A percentile compares a stretch with the other conserved stretches of the same genome.
Evolutionary conservation across 768 basidiomycete species (phyloP).

Genomic region (Lentinus tigrinus): DNA sequence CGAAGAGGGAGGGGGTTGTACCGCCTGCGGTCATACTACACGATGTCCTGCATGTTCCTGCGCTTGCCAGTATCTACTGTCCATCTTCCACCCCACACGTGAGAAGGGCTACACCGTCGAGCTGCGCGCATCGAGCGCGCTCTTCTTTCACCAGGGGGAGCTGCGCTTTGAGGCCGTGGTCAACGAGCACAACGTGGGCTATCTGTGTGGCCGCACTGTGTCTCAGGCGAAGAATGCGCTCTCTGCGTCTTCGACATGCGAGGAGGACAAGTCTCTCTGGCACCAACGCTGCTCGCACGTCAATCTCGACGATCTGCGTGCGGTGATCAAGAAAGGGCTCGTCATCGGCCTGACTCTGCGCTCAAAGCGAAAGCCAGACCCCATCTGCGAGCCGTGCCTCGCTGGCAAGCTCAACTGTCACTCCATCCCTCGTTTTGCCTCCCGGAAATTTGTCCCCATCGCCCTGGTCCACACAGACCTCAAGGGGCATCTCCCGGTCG

Average conservation of each 20-base stretch:
- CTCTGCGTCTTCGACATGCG: conserved; percentile 20
- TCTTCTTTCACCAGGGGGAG: conserved; percentile 8
- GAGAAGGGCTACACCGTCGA: conserved; percentile 1
- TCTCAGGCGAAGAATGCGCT: not conserved
- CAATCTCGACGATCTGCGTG: conserved; percentile 22
- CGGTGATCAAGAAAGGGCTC: conserved; percentile 12
- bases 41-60: conserved; percentile 6
- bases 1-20: not conserved
- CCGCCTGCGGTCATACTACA: conserved; percentile 1
- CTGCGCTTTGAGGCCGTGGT: conserved; percentile 21
- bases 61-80: conserved; percentile 6
- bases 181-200: conserved; percentile 23
- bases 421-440: conserved; percentile 9
- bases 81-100: conserved; percentile 2
- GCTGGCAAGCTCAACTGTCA: conserved; percentile 25
- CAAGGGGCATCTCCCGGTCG: conserved; percentile 13
- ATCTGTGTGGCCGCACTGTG: conserved; percentile 22
- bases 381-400: conserved; percentile 36
- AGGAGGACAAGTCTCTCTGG: conserved; percentile 27
- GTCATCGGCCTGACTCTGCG: conserved; percentile 27
- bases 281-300: conserved; percentile 32
- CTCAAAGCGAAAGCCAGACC: conserved; percentile 20
- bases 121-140: not conserved
- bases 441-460: conserved; percentile 1
- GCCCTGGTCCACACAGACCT: conserved; percentile 17